Percentiles rank a stretch among this genome's conserved stretches.
These are phyloP conservation scores for Colletotrichum sp. DNA, from an alignment of 2,329 filamentous ascomycete species.

Conservation along the genomic window DNA sequence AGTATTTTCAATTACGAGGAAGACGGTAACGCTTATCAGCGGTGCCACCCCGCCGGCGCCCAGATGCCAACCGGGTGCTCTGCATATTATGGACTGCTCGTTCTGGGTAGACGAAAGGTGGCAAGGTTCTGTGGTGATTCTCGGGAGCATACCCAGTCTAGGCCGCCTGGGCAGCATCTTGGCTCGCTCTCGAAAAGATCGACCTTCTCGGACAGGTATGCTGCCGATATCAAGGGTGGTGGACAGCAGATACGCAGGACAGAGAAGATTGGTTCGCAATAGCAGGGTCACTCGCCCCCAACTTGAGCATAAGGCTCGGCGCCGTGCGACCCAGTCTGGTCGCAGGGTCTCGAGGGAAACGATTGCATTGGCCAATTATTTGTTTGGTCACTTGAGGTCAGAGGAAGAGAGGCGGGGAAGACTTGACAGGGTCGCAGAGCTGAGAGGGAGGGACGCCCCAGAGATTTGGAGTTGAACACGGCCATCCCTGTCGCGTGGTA, in stretches of 20 bases:
- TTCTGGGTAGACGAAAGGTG: neutral
- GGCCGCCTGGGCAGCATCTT: conserved; percentile 13
- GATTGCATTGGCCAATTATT: neutral
- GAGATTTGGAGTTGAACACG: neutral
- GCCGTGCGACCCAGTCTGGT: neutral
- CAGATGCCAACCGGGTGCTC: neutral
- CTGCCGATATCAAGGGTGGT: conserved; percentile 9
- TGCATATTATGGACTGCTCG: neutral
- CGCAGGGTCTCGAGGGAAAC: neutral
- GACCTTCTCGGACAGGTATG: conserved; percentile 22
- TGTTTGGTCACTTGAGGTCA: neutral
- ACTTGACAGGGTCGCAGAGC: neutral
- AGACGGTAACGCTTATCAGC: conserved; percentile 14
- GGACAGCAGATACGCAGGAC: conserved; percentile 4
- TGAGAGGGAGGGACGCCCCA: neutral
- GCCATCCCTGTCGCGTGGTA: neutral
- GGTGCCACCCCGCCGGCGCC: conserved; percentile 2
- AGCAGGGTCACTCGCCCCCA: neutral
- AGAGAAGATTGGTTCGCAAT: conserved; percentile 2
- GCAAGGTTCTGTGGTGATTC: conserved; percentile 11
- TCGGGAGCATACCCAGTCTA: conserved; percentile 3
- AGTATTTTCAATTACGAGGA: neutral
- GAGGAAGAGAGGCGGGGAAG: neutral
- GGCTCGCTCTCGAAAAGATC: neutral
- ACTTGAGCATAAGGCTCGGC: neutral